Evolutionary conservation across 768 basidiomycete genomes (phyloP).

Genomic region (Dentipellis fragilis): DNA sequence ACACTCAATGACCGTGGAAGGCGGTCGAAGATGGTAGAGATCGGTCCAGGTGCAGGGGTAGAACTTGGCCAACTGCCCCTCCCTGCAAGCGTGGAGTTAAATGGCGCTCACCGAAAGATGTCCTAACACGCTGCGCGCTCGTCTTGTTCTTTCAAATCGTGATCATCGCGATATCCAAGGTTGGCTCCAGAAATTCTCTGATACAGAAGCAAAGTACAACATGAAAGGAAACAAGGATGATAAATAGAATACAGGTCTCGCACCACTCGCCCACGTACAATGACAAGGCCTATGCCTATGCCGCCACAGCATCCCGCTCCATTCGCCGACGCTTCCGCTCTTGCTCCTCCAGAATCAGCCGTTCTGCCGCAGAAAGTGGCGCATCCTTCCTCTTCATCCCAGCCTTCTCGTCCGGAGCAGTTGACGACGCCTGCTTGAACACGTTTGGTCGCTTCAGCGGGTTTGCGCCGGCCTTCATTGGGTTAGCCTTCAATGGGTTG

Average conservation of each 20-base stretch:
- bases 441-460: conserved; percentile 68
- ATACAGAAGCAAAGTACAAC: too few relatives aligned
- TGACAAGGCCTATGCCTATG: neutral
- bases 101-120: too few relatives aligned
- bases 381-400: conserved; percentile 53
- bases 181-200: too few relatives aligned
- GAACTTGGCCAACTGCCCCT: too few relatives aligned
- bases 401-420: conserved; percentile 27
- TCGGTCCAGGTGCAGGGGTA: too few relatives aligned
- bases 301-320: conserved; percentile 35
- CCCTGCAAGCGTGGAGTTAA: too few relatives aligned
- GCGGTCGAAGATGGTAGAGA: too few relatives aligned
- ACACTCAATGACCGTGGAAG: too few relatives aligned
- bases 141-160: too few relatives aligned
- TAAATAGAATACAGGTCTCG: neutral
- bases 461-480: conserved; percentile 46
- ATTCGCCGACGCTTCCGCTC: conserved; percentile 77
- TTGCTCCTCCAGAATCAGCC: conserved; percentile 82
- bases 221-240: too few relatives aligned
- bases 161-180: too few relatives aligned
- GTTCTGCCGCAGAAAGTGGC: conserved; percentile 74
- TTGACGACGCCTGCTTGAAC: conserved; percentile 44
- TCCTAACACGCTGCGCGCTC: too few relatives aligned
- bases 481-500: conserved; percentile 58
- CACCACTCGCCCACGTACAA: neutral